These are phyloP conservation scores for Clonostachys rhizophaga DNA, from an alignment of 2,329 filamentous ascomycete species.

Conservation along the genomic window DNA sequence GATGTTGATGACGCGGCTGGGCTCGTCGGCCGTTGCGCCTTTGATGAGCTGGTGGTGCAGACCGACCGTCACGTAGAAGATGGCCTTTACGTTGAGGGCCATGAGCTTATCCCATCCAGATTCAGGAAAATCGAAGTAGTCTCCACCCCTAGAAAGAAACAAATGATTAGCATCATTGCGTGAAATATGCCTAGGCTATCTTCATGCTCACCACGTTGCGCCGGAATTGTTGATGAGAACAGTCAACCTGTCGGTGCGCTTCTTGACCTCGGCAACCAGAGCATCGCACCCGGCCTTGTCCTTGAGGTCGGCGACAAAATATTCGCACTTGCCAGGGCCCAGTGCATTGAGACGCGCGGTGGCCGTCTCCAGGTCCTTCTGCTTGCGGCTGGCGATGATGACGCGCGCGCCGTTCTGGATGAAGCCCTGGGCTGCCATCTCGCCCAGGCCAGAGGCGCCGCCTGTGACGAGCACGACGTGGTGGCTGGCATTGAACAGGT, in stretches of 20 bases:
- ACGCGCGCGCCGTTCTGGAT: constrained; percentile 64
- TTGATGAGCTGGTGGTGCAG: constrained; percentile 58
- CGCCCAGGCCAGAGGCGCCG: constrained; percentile 59
- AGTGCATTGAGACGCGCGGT: constrained; percentile 52
- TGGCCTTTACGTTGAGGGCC: constrained; percentile 65
- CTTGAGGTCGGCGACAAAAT: constrained; percentile 58
- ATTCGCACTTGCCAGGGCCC: constrained; percentile 49
- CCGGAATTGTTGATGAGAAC: constrained; percentile 67
- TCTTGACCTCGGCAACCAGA: constrained; percentile 49
- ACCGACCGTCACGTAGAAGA: constrained; percentile 60
- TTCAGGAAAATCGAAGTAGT: no score
- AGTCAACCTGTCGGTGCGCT: constrained; percentile 42
- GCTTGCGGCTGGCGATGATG: constrained; percentile 64
- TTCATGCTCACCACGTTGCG: constrained; percentile 61
- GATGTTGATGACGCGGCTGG: constrained; percentile 63
- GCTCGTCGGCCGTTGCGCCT: constrained; percentile 29
- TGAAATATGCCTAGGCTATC: constrained; percentile 39
- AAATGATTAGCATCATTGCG: constrained; percentile 66
- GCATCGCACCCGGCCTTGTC: constrained; percentile 53
- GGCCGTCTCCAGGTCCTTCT: constrained; percentile 56
- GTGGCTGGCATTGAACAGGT: constrained; percentile 34
- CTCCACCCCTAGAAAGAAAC: no score
- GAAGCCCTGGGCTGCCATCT: constrained; percentile 65
- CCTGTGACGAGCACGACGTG: constrained; percentile 40
- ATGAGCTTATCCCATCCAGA: no score